Percentiles rank a stretch among this genome's conserved stretches.
phyloP scores from a whole-genome alignment of 225 moss, liverwort and hornwort genomes.

The Neckera pumila region DNA sequence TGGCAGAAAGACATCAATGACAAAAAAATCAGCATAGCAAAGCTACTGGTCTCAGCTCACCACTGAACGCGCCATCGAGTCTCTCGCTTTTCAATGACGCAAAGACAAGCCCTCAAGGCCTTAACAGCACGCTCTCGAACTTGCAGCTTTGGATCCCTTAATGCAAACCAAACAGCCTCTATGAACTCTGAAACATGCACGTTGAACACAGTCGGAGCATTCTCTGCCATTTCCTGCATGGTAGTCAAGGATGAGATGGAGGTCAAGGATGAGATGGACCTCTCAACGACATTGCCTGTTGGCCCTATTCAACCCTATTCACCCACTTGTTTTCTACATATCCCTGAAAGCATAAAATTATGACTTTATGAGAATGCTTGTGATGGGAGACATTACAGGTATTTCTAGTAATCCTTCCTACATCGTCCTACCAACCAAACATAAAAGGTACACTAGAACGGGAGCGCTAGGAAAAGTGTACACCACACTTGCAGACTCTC shows the following conservation, averaged over 20 bases:
- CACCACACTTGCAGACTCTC: background rate
- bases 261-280: background rate
- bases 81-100: conserved; percentile 96
- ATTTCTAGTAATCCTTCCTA: background rate
- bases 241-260: background rate
- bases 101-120: conserved; percentile 81
- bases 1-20: background rate
- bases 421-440: background rate
- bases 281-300: background rate
- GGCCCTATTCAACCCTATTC: background rate
- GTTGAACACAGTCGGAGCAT: conserved; percentile 97
- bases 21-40: background rate
- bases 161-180: conserved; percentile 91
- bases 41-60: conserved; percentile 17
- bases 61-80: conserved; percentile 99
- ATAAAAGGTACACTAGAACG: background rate
- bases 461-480: background rate
- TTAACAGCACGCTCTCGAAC: conserved; percentile 82
- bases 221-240: conserved; percentile 94
- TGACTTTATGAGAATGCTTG: background rate
- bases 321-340: background rate
- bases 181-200: conserved; percentile 96
- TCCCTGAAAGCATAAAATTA: background rate
- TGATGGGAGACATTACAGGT: background rate
- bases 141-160: conserved; percentile 75